Evolutionary conservation across 2,329 filamentous ascomycete genomes (phyloP).

Genomic region (Fusarium bactridioides): DNA sequence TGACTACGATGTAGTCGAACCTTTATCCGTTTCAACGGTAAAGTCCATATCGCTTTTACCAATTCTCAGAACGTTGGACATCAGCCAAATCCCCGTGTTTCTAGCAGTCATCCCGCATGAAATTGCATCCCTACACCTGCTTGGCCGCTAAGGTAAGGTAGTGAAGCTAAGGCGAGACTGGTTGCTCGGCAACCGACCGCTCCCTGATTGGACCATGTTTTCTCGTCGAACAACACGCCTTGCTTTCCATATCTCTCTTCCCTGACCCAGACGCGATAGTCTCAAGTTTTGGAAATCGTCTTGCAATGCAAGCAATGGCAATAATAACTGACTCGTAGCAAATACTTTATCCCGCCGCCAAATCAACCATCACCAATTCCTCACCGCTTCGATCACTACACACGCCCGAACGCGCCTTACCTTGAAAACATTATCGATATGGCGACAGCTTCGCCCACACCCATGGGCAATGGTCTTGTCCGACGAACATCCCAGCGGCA

Average conservation of each 20-base stretch:
- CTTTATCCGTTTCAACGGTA: not conserved
- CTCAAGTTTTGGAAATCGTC: conserved; percentile 46
- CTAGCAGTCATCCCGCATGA: conserved; percentile 2
- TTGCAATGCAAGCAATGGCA: conserved; percentile 49
- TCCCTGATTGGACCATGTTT: conserved; percentile 43
- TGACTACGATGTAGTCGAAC: not conserved
- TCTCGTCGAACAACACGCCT: conserved; percentile 41
- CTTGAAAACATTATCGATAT: conserved; percentile 47
- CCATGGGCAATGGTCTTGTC: conserved; percentile 58
- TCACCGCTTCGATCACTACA: conserved; percentile 19
- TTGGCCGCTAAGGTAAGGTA: not conserved
- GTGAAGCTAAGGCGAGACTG: not conserved
- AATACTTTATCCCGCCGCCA: conserved; percentile 43
- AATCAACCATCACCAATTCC: conserved; percentile 24
- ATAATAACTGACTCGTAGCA: conserved; percentile 51
- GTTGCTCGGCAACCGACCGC: conserved; percentile 46
- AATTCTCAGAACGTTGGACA: not conserved
- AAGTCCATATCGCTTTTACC: not conserved
- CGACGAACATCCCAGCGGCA: conserved; percentile 65
- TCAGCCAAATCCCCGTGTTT: not conserved
- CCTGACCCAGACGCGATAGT: conserved; percentile 46
- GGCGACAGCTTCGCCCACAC: conserved; percentile 64
- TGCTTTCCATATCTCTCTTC: conserved; percentile 33
- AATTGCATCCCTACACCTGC: conserved; percentile 17
- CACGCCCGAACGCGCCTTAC: conserved; percentile 30